Base-by-base conservation (phyloP, 805 yeast genomes). In the Millerago galiae region DNA sequence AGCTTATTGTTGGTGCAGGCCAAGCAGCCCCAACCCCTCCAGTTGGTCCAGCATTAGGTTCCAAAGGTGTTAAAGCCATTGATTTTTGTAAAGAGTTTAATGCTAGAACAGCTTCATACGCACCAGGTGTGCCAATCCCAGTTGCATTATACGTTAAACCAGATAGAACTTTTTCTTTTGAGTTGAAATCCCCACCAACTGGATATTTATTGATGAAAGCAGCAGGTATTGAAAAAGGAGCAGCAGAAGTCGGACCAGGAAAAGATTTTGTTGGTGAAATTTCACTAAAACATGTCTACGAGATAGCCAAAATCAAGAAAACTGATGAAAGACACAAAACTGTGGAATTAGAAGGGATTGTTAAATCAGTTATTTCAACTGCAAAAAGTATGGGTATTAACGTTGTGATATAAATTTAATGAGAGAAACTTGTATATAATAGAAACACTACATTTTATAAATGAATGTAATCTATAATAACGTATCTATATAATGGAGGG, bases 11-110 rank as follows among this genome's bases (percentile, higher is more conserved):
- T 4, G 96, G 91, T 8, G 98, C 99, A 5, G 98, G 98, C 4
- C 86, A 89, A 62, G 99, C 99, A 0, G 93, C 97, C 2, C 98
- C 99, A 34, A 83, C 96, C 2, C 99, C 99, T 25, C 99, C 99
- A 7, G 98, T 93, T 25, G 99, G 99, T 51, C 99, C 99, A 36
- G 99, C 98, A 0, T 71, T 93, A 38, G 99, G 99, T 52, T 91
- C 98, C 46, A 91, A 91, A 63, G 99, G 99, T 71, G 95, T 93
- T 37, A 93, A 93, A 62, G 98, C 98, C 49, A 93, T 93, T 58
- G 99, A 93, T 64, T 93, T 93, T 58, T 91, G 98, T 68, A 93
- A 93, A 65, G 98, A 93, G 61, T 93, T 93, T 72, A 93, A 93
- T 62, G 99, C 99, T 21, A 81, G 96, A 63, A 89, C 98, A 11